These are phyloP conservation scores for Cadophora luteo-olivacea DNA, from an alignment of 2,329 filamentous ascomycete genomes.

Conservation along the genomic window DNA sequence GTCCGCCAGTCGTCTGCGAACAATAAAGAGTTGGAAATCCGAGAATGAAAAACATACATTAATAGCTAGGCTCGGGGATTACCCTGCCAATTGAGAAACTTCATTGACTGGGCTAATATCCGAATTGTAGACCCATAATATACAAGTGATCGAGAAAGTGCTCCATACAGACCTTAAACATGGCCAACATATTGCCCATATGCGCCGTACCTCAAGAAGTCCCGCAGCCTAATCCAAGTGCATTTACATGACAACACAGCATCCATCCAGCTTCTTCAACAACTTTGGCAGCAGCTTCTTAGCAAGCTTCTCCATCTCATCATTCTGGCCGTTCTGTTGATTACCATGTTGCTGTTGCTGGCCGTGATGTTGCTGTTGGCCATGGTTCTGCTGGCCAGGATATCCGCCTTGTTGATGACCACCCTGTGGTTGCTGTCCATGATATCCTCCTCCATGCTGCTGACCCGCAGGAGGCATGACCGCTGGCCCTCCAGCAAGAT, in stretches of 20 bases:
- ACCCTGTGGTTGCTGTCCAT: slow-evolving; percentile 50
- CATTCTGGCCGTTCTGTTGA: slow-evolving; percentile 41
- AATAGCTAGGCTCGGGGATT: not conserved
- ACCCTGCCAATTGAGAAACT: not conserved
- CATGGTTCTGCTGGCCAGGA: slow-evolving; percentile 49
- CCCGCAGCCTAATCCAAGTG: not conserved
- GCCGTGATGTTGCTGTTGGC: slow-evolving; percentile 49
- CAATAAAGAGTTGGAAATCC: not conserved
- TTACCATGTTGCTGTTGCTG: slow-evolving; percentile 50
- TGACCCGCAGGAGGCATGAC: slow-evolving; percentile 53
- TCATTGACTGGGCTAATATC: not conserved
- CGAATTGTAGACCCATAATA: slow-evolving; percentile 12
- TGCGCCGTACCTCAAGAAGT: slow-evolving; percentile 2
- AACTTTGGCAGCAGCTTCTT: slow-evolving; percentile 43
- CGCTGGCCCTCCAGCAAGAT: slow-evolving; percentile 77
- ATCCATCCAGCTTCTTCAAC: slow-evolving; percentile 43
- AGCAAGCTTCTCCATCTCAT: slow-evolving; percentile 44
- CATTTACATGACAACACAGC: slow-evolving; percentile 43
- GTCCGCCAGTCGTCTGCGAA: not conserved
- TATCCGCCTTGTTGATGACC: slow-evolving; percentile 51
- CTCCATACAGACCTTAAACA: not conserved
- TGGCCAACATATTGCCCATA: not conserved
- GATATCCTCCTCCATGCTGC: slow-evolving; percentile 43
- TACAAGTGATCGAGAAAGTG: not conserved
- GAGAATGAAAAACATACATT: slow-evolving; percentile 3